These are phyloP conservation scores for Fusarium sp. DNA, from an alignment of 2,329 filamentous ascomycete genomes.

Conservation along the genomic window DNA sequence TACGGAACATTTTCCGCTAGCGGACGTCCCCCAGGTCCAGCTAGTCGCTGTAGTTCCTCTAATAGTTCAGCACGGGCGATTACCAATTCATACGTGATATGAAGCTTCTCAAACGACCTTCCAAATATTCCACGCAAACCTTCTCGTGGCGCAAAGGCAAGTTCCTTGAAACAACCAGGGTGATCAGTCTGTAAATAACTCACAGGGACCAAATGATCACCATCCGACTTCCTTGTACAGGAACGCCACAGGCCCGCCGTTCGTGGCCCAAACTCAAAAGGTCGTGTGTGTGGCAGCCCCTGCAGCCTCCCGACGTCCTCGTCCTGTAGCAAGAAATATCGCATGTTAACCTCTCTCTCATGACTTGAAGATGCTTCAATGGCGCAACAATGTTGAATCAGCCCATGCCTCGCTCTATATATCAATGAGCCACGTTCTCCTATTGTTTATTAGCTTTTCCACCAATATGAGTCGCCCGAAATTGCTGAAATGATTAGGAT, in stretches of 20 bases:
- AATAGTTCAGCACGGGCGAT: conserved; percentile 20
- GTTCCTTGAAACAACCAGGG: conserved; percentile 5
- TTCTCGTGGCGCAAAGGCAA: conserved; percentile 23
- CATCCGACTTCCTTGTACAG: conserved; percentile 34
- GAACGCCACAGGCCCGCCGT: conserved; percentile 47
- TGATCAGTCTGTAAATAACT: conserved; percentile 33
- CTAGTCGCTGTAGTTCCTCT: conserved; percentile 2
- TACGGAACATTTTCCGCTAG: conserved; percentile 40
- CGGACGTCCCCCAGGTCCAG: conserved; percentile 2
- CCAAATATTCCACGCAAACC: not conserved
- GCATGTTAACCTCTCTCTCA: conserved; percentile 31
- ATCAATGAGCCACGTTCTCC: conserved; percentile 8
- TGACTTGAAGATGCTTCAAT: conserved; percentile 39
- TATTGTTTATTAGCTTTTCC: conserved; percentile 9
- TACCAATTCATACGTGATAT: not conserved
- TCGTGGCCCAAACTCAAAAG: conserved; percentile 38
- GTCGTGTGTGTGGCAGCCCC: conserved; percentile 41
- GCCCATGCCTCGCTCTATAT: conserved; percentile 23
- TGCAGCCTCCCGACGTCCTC: conserved; percentile 40
- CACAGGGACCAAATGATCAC: conserved; percentile 31
- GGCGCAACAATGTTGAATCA: conserved; percentile 36
- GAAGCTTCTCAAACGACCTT: not conserved
- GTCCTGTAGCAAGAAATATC: conserved; percentile 27
- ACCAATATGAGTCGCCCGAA: not conserved
- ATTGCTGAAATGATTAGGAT: not conserved